Percentiles rank a stretch among this genome's conserved stretches.
Conservation (phyloP, 23 red algal genomes). For the Pyropia yezoensis region DNA sequence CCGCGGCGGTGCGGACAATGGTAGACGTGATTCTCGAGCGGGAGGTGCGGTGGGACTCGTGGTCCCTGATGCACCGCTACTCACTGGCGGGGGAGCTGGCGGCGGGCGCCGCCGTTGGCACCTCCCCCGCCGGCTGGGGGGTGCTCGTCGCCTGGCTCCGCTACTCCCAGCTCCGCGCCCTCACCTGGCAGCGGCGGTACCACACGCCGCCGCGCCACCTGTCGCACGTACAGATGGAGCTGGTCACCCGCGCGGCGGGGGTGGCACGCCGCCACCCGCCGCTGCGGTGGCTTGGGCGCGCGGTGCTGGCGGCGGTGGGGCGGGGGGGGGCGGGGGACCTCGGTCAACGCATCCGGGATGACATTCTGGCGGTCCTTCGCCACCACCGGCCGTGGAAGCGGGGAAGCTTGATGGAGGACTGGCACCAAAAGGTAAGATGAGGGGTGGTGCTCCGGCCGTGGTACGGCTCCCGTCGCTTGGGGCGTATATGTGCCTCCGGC, state of each 20-base stretch:
- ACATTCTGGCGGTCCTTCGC: conserved; percentile 12
- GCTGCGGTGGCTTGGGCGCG: conserved; percentile 4
- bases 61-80: conserved; percentile 40
- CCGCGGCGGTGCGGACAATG: not conserved
- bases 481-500: too few relatives aligned
- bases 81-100: not conserved
- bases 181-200: conserved; percentile 27
- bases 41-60: conserved; percentile 24
- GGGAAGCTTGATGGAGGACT: conserved; percentile 30
- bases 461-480: too few relatives aligned
- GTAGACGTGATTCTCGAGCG: conserved; percentile 13
- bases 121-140: not conserved
- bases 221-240: conserved; percentile 13
- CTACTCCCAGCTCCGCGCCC: conserved; percentile 5
- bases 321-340: conserved; percentile 19
- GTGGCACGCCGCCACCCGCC: not conserved
- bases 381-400: conserved; percentile 11
- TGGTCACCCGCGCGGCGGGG: conserved; percentile 1
- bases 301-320: not conserved
- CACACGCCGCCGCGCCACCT: conserved; percentile 20
- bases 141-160: conserved; percentile 20
- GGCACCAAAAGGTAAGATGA: conserved; percentile 22
- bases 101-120: not conserved
- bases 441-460: too few relatives aligned
- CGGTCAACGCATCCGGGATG: conserved; percentile 27